phyloP scores from a whole-genome alignment of 2,329 filamentous ascomycete species.

The Tolypocladium tundrense region DNA sequence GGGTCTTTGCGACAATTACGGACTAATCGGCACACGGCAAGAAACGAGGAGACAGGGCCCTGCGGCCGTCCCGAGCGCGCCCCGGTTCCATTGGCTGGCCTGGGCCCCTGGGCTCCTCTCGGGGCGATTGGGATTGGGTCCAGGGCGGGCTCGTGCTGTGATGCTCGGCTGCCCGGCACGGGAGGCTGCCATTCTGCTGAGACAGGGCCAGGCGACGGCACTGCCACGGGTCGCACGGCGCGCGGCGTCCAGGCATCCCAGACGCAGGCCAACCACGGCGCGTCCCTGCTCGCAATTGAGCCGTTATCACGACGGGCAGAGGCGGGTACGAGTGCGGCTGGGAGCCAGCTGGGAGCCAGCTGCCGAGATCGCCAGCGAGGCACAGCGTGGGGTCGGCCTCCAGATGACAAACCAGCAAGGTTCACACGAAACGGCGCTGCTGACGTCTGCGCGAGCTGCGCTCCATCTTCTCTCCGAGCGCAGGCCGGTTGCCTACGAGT shows the following conservation, averaged over 20 bases:
- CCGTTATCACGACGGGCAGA: neutral
- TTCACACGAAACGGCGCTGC: neutral
- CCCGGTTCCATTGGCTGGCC: neutral
- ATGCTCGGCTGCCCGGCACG: slow-evolving; percentile 4
- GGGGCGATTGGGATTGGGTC: neutral
- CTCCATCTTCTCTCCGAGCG: neutral
- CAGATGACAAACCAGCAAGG: neutral
- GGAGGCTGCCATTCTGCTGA: neutral
- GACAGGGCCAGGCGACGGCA: neutral
- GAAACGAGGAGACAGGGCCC: neutral
- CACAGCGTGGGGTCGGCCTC: neutral
- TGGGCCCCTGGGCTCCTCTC: neutral
- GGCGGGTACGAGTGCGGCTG: neutral
- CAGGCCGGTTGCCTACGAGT: neutral
- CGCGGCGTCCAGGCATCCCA: neutral
- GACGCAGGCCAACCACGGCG: neutral
- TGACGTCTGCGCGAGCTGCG: too few relatives aligned
- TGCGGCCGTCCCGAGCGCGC: neutral
- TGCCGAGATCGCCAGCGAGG: neutral
- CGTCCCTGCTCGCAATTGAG: neutral
- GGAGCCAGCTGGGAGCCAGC: neutral
- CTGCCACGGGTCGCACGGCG: neutral
- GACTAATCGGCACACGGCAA: slow-evolving; percentile 2
- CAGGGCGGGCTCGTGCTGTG: neutral
- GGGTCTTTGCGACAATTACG: neutral